A percentile compares a stretch with the other conserved stretches of the same genome.
Conservation (phyloP, 192 early-diverging fungal species). For the Linnemannia zychae region DNA sequence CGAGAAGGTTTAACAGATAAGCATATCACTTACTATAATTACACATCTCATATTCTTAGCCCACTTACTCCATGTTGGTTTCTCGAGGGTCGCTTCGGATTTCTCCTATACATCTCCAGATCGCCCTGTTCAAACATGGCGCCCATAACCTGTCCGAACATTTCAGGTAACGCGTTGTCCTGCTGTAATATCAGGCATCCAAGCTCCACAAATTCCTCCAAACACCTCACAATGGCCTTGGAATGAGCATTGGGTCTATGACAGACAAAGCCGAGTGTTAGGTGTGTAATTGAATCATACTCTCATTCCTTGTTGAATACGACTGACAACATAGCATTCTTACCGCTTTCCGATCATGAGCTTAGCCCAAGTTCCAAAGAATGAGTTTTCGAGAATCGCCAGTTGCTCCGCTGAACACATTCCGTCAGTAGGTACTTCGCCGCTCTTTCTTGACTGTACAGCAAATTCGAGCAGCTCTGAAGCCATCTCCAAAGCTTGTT, state of each 20-base stretch:
- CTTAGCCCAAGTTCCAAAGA: slow-evolving; percentile 41
- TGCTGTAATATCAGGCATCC: slow-evolving; percentile 27
- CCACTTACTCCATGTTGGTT: slow-evolving; percentile 28
- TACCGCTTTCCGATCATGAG: slow-evolving; percentile 40
- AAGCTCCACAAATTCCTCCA: slow-evolving; percentile 36
- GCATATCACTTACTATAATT: not conserved
- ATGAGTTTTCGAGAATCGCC: slow-evolving; percentile 18
- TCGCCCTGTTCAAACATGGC: slow-evolving; percentile 43
- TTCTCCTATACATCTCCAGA: slow-evolving; percentile 38
- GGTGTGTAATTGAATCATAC: not conserved
- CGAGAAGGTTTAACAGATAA: not conserved
- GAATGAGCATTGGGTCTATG: slow-evolving; percentile 28
- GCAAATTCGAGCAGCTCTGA: slow-evolving; percentile 4
- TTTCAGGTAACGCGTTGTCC: slow-evolving; percentile 29
- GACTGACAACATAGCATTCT: not conserved
- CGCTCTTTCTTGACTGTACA: slow-evolving; percentile 22
- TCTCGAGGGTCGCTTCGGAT: slow-evolving; percentile 42
- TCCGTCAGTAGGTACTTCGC: not conserved
- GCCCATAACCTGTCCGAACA: slow-evolving; percentile 20
- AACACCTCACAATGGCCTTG: slow-evolving; percentile 4
- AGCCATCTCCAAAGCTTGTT: slow-evolving; percentile 29
- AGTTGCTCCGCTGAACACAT: slow-evolving; percentile 7
- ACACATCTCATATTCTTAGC: not conserved
- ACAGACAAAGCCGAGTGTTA: not conserved
- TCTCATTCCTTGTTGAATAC: not conserved